Evolutionary conservation across 1,284 basidiomycete species (phyloP), one percentile per base, ranked within the genome.

Genomic region (Cutaneotrichosporon cutaneum): DNA sequence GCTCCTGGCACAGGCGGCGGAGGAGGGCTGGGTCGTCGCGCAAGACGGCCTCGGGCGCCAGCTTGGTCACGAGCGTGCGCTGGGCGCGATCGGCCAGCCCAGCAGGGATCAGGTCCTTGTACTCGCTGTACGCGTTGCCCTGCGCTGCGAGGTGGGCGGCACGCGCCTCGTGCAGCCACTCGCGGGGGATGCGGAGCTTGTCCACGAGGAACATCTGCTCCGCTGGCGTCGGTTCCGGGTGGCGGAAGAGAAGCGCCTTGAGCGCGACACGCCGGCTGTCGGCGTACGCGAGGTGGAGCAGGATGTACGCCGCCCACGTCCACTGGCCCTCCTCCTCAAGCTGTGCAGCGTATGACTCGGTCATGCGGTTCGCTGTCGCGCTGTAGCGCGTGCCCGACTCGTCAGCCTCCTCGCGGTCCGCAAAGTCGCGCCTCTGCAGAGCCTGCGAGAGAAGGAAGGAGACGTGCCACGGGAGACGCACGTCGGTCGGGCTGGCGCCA

Each of bases 11-110:
- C 13, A 98, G 76, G n/a, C 83, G 83, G 36, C 82, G 82, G n/a
- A 98, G 80, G 9, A 95, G 81, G 2, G 82, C 84, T 9, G 88
- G 77, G 76, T 98, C 94, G 54, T 87, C 85, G 10, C 90, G 84
- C 50, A 97, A 83, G 58, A 97, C 83, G 0, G 90, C 91, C 70
- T 98, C 95, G 1, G 93, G 91, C 9, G 91, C 92, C n/a, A 99
- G 85, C 66, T 93, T 87, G 7, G 83, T 79, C 32, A 93, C 83
- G 1, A 90, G 90, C 24, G 96, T 82, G 45, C 87, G 85, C 74
- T 97, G 94, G 0, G 95, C 94, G 7, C 85, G 81, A 52, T 87
- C 84, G 68, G 85, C 88, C 44, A 87, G 77, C 21, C 86, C 85
- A 1, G 92, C 92, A 26, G 85, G 77, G 52, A 92, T 81, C 72